These are phyloP conservation scores for Lactarius akahatsu DNA, from an alignment of 768 basidiomycete species.

Conservation along the genomic window DNA sequence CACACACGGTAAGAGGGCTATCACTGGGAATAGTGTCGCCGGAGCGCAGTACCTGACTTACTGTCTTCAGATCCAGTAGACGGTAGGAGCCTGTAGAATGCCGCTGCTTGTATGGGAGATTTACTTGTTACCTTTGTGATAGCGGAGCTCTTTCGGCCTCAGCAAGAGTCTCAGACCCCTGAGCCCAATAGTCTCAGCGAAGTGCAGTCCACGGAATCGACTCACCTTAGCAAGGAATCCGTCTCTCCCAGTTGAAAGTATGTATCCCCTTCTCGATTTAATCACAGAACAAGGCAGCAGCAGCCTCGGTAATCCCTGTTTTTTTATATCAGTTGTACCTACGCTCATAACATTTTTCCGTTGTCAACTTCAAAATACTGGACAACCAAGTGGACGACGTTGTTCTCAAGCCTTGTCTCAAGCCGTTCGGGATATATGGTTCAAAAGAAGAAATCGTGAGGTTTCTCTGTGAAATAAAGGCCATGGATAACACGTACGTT, in stretches of 20 bases:
- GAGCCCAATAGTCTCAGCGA: neutral
- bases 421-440: conserved; percentile 59
- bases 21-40: no score
- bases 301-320: conserved; percentile 46
- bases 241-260: conserved; percentile 39
- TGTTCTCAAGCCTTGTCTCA: conserved; percentile 47
- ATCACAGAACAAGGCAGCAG: conserved; percentile 51
- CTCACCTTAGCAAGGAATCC: neutral
- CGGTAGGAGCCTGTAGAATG: neutral
- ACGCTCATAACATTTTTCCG: conserved; percentile 34
- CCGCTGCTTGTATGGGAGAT: neutral
- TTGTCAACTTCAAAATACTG: conserved; percentile 55
- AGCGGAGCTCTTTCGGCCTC: neutral
- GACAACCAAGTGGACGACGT: no score
- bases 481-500: conserved; percentile 45
- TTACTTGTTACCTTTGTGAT: neutral
- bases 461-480: conserved; percentile 41
- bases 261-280: conserved; percentile 54
- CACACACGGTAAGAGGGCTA: no score
- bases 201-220: neutral
- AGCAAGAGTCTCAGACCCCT: neutral
- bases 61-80: neutral
- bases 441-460: conserved; percentile 50
- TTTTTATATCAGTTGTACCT: neutral
- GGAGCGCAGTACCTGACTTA: neutral